phyloP scores from a whole-genome alignment of 306 rosid species.

The Cicer yamashitae region DNA sequence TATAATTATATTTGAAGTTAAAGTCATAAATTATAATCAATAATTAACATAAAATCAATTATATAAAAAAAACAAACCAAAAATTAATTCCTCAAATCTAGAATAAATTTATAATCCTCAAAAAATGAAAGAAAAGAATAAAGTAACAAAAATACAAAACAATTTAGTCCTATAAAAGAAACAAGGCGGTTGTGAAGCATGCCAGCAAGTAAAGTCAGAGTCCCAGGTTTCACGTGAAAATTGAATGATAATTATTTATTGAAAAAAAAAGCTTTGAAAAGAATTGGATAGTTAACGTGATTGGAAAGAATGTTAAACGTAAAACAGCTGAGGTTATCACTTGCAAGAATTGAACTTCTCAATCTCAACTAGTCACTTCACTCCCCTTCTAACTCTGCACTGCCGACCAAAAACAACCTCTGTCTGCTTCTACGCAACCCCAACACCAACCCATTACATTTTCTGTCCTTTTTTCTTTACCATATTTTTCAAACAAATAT shows the following conservation, averaged over 20 bases:
- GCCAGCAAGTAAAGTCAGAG: neutral
- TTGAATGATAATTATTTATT: neutral
- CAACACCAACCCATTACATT: neutral
- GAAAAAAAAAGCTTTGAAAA: neutral
- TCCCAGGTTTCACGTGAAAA: conserved; percentile 25
- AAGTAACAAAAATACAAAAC: neutral
- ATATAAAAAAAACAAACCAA: too few species aligned
- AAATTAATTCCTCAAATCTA: too few species aligned
- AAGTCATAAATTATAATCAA: too few species aligned
- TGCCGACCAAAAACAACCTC: neutral
- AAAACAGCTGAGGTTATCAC: conserved; percentile 17
- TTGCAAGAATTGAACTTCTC: conserved; percentile 44
- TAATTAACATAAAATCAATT: too few species aligned
- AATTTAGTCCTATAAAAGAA: neutral
- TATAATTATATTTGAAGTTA: too few species aligned
- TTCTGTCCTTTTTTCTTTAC: too few species aligned
- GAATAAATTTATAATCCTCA: too few species aligned
- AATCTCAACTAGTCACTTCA: conserved; percentile 28
- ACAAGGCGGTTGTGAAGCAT: neutral
- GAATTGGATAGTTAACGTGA: conserved; percentile 8
- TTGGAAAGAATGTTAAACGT: conserved; percentile 24
- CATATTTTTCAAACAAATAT: neutral
- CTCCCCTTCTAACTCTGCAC: neutral
- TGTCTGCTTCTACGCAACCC: conserved; percentile 35
- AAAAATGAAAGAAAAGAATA: too few species aligned